Evolutionary conservation across 306 rosid genomes (phyloP).

Genomic region (Acacia melanoxylon): DNA sequence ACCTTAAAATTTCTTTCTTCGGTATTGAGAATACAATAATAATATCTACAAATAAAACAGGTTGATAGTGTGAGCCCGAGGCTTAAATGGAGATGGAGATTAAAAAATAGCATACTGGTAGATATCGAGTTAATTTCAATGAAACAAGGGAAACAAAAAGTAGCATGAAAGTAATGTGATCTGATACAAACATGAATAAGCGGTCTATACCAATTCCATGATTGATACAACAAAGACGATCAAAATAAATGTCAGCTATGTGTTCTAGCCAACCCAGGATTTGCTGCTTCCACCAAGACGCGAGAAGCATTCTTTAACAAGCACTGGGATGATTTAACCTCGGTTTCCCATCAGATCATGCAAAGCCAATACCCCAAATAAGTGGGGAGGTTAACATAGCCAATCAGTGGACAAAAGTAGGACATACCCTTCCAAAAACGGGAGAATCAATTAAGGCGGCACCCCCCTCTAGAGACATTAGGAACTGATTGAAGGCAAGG

Average conservation of each 20-base stretch:
- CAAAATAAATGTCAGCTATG: constrained; percentile 32
- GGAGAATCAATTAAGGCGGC: background rate
- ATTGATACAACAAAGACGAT: constrained; percentile 9
- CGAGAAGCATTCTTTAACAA: background rate
- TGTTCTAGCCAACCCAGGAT: constrained; percentile 11
- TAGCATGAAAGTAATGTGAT: constrained; percentile 18
- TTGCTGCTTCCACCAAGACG: background rate
- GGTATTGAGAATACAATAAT: background rate
- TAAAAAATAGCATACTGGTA: background rate
- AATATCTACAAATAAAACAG: no score
- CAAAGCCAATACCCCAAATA: constrained; percentile 25
- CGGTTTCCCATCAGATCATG: constrained; percentile 25
- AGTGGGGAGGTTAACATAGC: constrained; percentile 32
- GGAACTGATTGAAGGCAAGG: constrained; percentile 33
- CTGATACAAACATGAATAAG: constrained; percentile 27
- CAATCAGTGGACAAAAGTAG: constrained; percentile 28
- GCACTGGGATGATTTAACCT: constrained; percentile 15
- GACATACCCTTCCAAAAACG: constrained; percentile 30
- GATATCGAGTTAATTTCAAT: background rate
- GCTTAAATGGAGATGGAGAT: no score
- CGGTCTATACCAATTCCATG: constrained; percentile 33
- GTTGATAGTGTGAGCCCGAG: no score
- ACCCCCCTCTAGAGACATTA: constrained; percentile 26
- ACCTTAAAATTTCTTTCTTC: background rate
- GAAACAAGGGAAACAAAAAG: background rate